Percentiles rank a stretch among this genome's conserved stretches.
Conservation (phyloP, 805 yeast genomes). For the Cyberlindnera maritima region DNA sequence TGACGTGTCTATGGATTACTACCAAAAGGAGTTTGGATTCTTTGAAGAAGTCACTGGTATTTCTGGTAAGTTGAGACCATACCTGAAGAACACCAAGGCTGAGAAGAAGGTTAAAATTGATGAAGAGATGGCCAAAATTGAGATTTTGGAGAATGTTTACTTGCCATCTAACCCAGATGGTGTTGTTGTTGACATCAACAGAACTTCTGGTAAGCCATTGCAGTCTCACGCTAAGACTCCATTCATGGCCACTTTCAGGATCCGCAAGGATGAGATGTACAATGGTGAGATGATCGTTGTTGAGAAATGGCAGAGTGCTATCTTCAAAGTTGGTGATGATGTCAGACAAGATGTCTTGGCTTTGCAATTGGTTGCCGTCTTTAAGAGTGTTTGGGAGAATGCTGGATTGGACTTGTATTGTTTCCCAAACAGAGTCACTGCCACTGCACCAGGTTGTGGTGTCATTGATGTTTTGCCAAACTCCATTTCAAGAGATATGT, state of each 20-base stretch:
- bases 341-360: conserved; percentile 97
- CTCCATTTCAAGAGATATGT: conserved; percentile 94
- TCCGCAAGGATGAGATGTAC: conserved; percentile 53
- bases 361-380: conserved; percentile 84
- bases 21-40: conserved; percentile 81
- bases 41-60: conserved; percentile 90
- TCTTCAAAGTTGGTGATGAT: conserved; percentile 98
- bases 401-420: conserved; percentile 89
- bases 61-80: conserved; percentile 94
- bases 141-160: conserved; percentile 78
- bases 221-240: conserved; percentile 99
- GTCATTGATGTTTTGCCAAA: conserved; percentile 97
- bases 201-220: conserved; percentile 89
- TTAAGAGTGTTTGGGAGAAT: conserved; percentile 84
- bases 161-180: conserved; percentile 98
- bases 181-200: conserved; percentile 82
- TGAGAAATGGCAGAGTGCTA: conserved; percentile 90
- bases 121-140: conserved; percentile 84
- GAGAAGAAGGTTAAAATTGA: conserved; percentile 96
- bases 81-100: conserved; percentile 88
- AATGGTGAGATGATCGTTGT: conserved; percentile 40
- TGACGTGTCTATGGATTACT: conserved; percentile 59
- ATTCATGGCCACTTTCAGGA: conserved; percentile 92
- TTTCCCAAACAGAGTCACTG: conserved; percentile 93
- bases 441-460: conserved; percentile 99